Evolutionary conservation across 73 alveolate species (phyloP).

Genomic region (Breviolum minutum): DNA sequence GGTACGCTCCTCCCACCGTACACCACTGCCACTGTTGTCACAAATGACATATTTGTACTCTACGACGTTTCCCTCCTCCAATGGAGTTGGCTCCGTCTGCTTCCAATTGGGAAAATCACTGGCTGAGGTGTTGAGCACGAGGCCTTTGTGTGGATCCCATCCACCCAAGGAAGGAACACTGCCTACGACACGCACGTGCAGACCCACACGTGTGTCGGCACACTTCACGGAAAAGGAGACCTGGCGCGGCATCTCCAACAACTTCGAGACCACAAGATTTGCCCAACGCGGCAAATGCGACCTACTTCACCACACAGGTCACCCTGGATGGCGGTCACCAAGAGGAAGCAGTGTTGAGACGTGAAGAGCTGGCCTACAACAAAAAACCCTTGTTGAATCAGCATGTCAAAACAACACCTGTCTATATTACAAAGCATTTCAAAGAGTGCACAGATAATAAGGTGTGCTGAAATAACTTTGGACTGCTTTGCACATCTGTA

Average conservation of each 20-base stretch:
- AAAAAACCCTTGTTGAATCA: too few relatives aligned
- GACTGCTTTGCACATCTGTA: too few relatives aligned
- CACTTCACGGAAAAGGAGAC: conserved; percentile 90
- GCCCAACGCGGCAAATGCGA: too few relatives aligned
- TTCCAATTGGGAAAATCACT: conserved; percentile 81
- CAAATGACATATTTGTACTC: conserved; percentile 94
- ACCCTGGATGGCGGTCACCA: too few relatives aligned
- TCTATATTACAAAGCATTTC: too few relatives aligned
- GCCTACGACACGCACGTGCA: conserved; percentile 94
- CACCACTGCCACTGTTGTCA: conserved; percentile 88
- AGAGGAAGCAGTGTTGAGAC: too few relatives aligned
- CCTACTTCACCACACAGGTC: too few relatives aligned
- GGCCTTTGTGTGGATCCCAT: conserved; percentile 88
- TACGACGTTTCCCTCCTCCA: conserved; percentile 85
- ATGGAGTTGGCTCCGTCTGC: conserved; percentile 59
- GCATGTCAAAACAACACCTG: too few relatives aligned
- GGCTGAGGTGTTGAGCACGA: conserved; percentile 71
- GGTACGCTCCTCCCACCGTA: conserved; percentile 87
- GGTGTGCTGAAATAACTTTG: too few relatives aligned
- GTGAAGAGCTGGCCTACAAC: too few relatives aligned
- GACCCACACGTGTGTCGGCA: conserved; percentile 92
- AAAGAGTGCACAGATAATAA: too few relatives aligned
- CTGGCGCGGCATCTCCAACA: conserved; percentile 29
- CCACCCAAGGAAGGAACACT: conserved; percentile 40
- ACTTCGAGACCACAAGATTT: too few relatives aligned